Percentiles rank a stretch among this genome's conserved stretches.
Conservation (phyloP, 257 asterid species). For the Penstemon eatonii region DNA sequence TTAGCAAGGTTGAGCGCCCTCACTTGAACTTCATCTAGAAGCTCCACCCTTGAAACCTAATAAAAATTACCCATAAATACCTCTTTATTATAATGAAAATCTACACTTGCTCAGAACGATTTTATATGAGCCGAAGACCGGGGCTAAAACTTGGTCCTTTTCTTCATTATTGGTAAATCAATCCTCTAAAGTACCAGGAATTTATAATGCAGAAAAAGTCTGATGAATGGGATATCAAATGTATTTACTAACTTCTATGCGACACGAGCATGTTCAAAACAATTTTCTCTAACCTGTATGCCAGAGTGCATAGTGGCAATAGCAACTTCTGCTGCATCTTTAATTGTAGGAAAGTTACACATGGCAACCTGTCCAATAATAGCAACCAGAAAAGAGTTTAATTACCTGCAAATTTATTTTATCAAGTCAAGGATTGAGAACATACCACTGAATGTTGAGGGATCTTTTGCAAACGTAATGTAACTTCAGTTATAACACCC, state of each 20-base stretch:
- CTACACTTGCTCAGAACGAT: not conserved
- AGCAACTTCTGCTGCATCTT: constrained; percentile 99
- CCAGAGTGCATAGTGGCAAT: constrained; percentile 91
- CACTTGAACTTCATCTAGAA: constrained; percentile 93
- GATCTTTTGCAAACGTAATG: constrained; percentile 90
- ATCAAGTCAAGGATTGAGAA: constrained; percentile 4
- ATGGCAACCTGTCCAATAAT: constrained; percentile 71
- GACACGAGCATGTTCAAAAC: constrained; percentile 2
- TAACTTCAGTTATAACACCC: constrained; percentile 93
- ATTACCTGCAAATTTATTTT: constrained; percentile 10
- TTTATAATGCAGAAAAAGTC: not conserved
- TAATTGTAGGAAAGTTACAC: constrained; percentile 93
- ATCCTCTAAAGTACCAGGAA: not conserved
- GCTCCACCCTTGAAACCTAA: constrained; percentile 96
- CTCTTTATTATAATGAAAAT: constrained; percentile 8
- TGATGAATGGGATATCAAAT: constrained; percentile 4
- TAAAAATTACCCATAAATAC: constrained; percentile 12
- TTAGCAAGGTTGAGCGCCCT: constrained; percentile 89
- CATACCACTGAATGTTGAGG: constrained; percentile 87
- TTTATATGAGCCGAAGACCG: too few species aligned
- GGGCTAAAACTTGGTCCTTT: too few species aligned
- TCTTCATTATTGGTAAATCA: too few species aligned
- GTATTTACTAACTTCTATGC: not conserved
- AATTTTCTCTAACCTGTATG: constrained; percentile 62
- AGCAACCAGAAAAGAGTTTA: constrained; percentile 5